Conservation (phyloP, 2,329 filamentous ascomycete genomes). For the Pyricularia sp. region DNA sequence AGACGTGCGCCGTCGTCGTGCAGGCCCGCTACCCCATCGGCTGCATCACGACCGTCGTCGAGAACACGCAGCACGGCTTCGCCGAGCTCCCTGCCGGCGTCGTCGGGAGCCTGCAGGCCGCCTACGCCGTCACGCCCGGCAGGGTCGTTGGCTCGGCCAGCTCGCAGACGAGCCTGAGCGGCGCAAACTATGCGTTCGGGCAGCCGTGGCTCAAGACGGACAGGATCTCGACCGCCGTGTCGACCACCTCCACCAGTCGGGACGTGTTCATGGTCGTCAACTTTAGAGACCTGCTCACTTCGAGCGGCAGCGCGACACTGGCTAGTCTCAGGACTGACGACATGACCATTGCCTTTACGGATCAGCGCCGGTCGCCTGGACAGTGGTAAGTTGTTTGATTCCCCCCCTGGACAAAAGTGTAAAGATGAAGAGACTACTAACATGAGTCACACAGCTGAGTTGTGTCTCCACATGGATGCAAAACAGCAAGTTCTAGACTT, state of each 20-base stretch:
- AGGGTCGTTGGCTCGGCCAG: neutral
- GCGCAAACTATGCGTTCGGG: neutral
- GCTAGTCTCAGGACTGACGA: slow-evolving; percentile 2
- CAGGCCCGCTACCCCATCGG: neutral
- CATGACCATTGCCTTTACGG: slow-evolving; percentile 3
- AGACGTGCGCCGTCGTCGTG: neutral
- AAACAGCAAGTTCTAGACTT: neutral
- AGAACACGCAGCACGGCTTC: slow-evolving; percentile 3
- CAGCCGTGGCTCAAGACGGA: slow-evolving; percentile 3
- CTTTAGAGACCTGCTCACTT: neutral
- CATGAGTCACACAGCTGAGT: neutral
- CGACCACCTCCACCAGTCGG: neutral
- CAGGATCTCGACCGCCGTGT: neutral
- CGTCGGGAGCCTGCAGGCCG: neutral
- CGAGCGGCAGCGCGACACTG: neutral
- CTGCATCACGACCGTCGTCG: neutral
- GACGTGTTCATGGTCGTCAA: neutral
- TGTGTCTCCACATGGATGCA: neutral
- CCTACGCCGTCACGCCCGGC: neutral
- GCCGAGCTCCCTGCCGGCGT: neutral
- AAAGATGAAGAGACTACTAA: neutral
- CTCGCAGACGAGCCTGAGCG: neutral
- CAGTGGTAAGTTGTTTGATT: neutral
- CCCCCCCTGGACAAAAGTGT: no score
- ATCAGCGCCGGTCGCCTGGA: slow-evolving; percentile 1